Evolutionary conservation across 106 monocot genomes (phyloP).

Genomic region (Allium sativum): DNA sequence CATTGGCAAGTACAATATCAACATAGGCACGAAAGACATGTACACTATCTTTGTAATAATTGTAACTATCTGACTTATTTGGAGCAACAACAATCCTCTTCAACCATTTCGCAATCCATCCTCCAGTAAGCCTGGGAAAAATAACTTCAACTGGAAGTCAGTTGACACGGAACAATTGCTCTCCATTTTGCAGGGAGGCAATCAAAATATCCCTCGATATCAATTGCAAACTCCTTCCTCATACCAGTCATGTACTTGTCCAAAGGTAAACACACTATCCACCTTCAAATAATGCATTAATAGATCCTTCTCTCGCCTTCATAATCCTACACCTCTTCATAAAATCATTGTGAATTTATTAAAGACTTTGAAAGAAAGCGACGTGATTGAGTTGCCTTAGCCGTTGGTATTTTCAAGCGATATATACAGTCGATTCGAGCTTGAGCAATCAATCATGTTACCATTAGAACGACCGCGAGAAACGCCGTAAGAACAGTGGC

Average conservation of each 20-base stretch:
- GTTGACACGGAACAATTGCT: constrained; percentile 62
- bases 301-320: constrained; percentile 12
- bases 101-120: constrained; percentile 96
- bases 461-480: too few species aligned
- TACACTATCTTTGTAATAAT: constrained; percentile 74
- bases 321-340: constrained; percentile 46
- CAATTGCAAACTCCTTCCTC: constrained; percentile 65
- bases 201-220: constrained; percentile 66
- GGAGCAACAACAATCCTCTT: constrained; percentile 53
- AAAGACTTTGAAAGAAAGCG: too few species aligned
- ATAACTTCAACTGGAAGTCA: constrained; percentile 77
- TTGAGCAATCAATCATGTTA: too few species aligned
- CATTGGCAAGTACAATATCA: constrained; percentile 68
- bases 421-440: too few species aligned
- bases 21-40: constrained; percentile 73
- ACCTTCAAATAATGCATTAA: constrained; percentile 80
- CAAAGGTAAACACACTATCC: constrained; percentile 78
- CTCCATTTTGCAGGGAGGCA: constrained; percentile 89
- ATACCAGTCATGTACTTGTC: constrained; percentile 90
- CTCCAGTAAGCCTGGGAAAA: constrained; percentile 87
- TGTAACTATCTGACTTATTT: constrained; percentile 51
- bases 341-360: constrained; percentile 33
- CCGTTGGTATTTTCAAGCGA: too few species aligned
- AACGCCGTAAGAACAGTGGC: too few species aligned
- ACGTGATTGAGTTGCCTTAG: too few species aligned